These are phyloP conservation scores for Phylloporus sp. DNA, from an alignment of 1,284 basidiomycete species.

Conservation along the genomic window DNA sequence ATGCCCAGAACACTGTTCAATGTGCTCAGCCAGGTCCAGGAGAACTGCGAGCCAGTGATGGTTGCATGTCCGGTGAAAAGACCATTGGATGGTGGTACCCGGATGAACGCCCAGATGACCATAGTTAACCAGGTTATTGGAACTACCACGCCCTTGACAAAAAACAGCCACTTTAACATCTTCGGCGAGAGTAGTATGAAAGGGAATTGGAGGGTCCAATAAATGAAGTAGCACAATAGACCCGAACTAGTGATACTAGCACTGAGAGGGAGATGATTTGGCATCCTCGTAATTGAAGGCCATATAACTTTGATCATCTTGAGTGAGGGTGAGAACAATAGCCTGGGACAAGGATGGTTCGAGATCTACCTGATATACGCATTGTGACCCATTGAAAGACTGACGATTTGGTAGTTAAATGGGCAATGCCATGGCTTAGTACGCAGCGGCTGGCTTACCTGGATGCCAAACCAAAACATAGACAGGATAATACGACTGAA, in stretches of 20 bases:
- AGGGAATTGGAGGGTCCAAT: conserved; percentile 67
- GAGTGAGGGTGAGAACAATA: background rate
- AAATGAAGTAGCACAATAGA: conserved; percentile 67
- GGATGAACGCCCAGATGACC: conserved; percentile 63
- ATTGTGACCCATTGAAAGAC: conserved; percentile 37
- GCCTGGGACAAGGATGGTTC: background rate
- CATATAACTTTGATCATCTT: conserved; percentile 70
- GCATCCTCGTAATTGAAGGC: conserved; percentile 60
- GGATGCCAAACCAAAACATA: conserved; percentile 67
- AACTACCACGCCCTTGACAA: conserved; percentile 60
- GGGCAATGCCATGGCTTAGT: background rate
- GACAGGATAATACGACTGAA: conserved; percentile 62
- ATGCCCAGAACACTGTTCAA: conserved; percentile 60
- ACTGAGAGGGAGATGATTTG: conserved; percentile 54
- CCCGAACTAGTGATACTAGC: conserved; percentile 62
- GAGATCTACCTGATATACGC: conserved; percentile 32
- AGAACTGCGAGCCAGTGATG: conserved; percentile 38
- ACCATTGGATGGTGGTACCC: conserved; percentile 50
- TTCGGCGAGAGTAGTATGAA: conserved; percentile 68
- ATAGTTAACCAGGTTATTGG: conserved; percentile 61
- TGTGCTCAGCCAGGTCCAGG: conserved; percentile 59
- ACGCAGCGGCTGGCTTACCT: conserved; percentile 36
- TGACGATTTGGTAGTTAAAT: background rate
- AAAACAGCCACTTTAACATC: conserved; percentile 63
- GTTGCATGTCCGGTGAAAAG: conserved; percentile 47